Percentiles rank a stretch among this genome's conserved stretches.
These are phyloP conservation scores for Pharus latifolius DNA, from an alignment of 176 grass and related monocot species.

Conservation along the genomic window DNA sequence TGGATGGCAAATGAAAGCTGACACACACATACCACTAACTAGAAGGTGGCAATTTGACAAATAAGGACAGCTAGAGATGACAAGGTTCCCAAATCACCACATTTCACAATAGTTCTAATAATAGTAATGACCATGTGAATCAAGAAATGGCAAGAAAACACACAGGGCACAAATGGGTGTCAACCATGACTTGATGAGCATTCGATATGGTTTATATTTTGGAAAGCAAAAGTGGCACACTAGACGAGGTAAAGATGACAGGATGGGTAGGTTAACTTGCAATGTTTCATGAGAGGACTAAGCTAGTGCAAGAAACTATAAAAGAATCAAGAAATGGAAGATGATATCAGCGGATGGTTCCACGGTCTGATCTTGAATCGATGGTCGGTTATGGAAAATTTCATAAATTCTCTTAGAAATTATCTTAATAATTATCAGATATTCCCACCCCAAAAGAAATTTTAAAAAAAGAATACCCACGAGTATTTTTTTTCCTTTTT, in stretches of 20 bases:
- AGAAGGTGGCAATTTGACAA: neutral
- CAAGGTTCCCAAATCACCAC: neutral
- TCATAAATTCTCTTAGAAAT: too few species aligned
- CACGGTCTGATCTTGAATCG: too few species aligned
- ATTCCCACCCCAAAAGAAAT: too few species aligned
- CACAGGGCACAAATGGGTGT: neutral
- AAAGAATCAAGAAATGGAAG: too few species aligned
- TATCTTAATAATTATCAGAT: too few species aligned
- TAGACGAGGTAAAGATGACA: neutral
- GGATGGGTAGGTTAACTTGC: neutral
- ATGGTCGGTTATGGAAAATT: too few species aligned
- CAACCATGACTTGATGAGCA: neutral
- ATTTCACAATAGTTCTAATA: neutral
- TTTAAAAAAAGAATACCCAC: too few species aligned
- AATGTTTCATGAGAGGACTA: too few species aligned
- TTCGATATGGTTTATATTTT: neutral
- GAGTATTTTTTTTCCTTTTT: too few species aligned
- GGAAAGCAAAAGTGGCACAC: neutral
- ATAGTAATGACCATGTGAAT: neutral
- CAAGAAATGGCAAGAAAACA: neutral
- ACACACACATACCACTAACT: neutral
- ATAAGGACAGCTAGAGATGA: neutral
- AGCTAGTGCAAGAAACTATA: too few species aligned
- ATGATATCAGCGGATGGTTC: too few species aligned
- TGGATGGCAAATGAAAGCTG: neutral